Percentiles rank a stretch among this genome's conserved stretches.
Conservation (phyloP, 176 grass and related monocot genomes). For the Eremochloa ophiuroides region DNA sequence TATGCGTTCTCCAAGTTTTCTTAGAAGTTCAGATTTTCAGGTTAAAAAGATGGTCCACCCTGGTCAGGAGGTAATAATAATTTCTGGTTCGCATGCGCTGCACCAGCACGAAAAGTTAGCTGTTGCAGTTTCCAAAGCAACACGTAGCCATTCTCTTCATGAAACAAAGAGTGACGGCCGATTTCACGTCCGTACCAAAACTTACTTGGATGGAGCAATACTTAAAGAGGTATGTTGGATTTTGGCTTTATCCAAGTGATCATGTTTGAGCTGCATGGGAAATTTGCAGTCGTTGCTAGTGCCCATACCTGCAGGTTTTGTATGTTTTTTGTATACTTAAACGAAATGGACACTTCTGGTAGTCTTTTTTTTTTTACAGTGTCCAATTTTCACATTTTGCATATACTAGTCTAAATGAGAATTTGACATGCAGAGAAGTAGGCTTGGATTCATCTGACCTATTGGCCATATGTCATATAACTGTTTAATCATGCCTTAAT, state of each 20-base stretch:
- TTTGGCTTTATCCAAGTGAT: conserved; percentile 22
- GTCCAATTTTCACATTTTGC: conserved; percentile 24
- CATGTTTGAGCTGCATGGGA: conserved; percentile 19
- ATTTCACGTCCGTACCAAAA: conserved; percentile 89
- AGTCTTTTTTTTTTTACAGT: neutral
- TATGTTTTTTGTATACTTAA: neutral
- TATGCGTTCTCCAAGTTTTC: neutral
- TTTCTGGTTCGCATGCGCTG: conserved; percentile 83
- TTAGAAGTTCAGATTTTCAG: conserved; percentile 42
- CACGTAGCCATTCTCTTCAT: conserved; percentile 94
- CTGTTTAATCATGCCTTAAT: neutral
- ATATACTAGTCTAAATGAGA: neutral
- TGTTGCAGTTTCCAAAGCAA: conserved; percentile 94
- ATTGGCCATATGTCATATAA: neutral
- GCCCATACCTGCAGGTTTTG: neutral
- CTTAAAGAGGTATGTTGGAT: conserved; percentile 80
- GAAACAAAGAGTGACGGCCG: conserved; percentile 89
- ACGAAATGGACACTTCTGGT: neutral
- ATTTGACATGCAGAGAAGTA: conserved; percentile 3
- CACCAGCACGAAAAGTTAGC: conserved; percentile 96
- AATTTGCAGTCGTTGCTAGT: conserved; percentile 6
- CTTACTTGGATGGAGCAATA: conserved; percentile 90
- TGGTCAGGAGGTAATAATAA: conserved; percentile 91
- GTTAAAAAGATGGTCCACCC: conserved; percentile 91
- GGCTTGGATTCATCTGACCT: neutral